Percentiles rank a stretch among this genome's conserved stretches.
Evolutionary conservation across 257 asterid species (phyloP).

Genomic region (Salvia hispanica): DNA sequence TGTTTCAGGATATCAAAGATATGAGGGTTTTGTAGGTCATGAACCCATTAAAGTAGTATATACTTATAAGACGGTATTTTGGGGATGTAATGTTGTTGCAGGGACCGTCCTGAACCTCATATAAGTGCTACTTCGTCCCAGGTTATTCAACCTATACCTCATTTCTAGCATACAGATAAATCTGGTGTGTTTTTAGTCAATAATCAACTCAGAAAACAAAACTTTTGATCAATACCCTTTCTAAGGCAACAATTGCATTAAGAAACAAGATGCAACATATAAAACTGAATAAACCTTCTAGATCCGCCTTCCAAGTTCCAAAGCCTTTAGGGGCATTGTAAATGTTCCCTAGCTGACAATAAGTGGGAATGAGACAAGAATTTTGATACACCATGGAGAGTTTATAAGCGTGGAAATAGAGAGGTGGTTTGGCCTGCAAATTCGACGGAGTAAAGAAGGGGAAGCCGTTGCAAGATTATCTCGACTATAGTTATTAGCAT

Average conservation of each 20-base stretch:
- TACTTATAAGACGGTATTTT: neutral
- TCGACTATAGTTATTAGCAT: too few species aligned
- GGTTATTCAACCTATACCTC: too few species aligned
- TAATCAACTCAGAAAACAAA: neutral
- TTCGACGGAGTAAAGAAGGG: too few species aligned
- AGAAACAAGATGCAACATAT: neutral
- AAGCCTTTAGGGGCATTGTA: neutral
- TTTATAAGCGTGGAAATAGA: too few species aligned
- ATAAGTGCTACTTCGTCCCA: too few species aligned
- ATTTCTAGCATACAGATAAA: neutral
- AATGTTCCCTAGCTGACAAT: neutral
- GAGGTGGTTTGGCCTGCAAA: too few species aligned
- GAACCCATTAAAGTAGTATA: neutral
- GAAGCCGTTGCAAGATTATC: too few species aligned
- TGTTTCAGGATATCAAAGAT: neutral
- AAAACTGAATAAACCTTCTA: neutral
- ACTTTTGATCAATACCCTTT: neutral
- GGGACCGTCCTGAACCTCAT: too few species aligned
- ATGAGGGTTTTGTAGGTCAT: slow-evolving; percentile 3
- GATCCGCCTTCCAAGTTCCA: neutral
- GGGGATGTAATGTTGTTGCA: neutral
- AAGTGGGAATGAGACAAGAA: neutral
- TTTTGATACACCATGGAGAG: too few species aligned
- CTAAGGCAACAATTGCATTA: neutral
- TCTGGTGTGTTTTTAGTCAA: neutral